A percentile compares a stretch with the other conserved stretches of the same genome.
Conservation (phyloP, 352 stramenopile genomes). For the Globisporangium paddicum region DNA sequence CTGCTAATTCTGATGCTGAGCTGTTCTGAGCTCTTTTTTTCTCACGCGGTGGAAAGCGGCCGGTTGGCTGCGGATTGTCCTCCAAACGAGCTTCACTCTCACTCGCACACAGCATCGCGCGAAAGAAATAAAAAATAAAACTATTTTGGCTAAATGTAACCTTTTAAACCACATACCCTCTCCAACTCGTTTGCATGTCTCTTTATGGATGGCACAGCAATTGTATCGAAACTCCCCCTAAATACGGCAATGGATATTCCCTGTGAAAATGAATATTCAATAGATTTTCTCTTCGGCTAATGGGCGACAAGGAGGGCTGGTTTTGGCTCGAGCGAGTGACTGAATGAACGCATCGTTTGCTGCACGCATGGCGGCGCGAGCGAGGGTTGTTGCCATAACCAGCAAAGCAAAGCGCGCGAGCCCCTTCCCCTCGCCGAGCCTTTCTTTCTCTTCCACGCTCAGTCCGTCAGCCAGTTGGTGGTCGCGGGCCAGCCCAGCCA, state of each 20-base stretch:
- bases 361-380: neutral
- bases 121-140: too few relatives aligned
- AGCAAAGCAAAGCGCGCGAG: neutral
- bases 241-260: conserved; percentile 10
- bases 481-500: neutral
- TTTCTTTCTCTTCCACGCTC: conserved; percentile 6
- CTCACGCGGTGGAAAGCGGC: conserved; percentile 8
- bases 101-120: conserved; percentile 4
- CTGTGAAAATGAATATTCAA: neutral
- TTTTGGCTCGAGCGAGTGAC: neutral
- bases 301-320: conserved; percentile 12
- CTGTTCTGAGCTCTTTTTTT: conserved; percentile 3
- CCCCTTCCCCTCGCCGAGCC: conserved; percentile 2
- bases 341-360: neutral
- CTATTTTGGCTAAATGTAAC: neutral
- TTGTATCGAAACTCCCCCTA: neutral
- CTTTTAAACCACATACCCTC: neutral
- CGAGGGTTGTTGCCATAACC: conserved; percentile 3
- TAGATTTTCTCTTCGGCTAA: conserved; percentile 8
- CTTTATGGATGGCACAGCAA: neutral
- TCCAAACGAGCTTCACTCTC: conserved; percentile 2
- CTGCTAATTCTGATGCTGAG: neutral
- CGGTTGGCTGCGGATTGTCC: conserved; percentile 6
- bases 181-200: neutral
- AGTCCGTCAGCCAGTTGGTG: neutral